Evolutionary conservation across 164 flowering plant species (phyloP).

Genomic region (Chimonanthus praecox): DNA sequence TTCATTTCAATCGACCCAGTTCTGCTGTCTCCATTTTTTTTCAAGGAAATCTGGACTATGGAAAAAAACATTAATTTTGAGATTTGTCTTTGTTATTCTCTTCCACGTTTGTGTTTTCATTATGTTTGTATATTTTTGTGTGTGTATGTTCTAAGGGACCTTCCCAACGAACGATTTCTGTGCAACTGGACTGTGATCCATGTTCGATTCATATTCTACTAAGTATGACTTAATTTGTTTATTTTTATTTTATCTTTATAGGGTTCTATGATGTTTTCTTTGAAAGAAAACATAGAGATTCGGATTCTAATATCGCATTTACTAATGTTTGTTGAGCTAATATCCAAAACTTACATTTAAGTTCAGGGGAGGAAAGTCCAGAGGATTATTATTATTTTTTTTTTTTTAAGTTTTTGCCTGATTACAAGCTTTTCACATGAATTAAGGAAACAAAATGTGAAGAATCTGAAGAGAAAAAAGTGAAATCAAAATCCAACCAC

Average conservation of each 20-base stretch:
- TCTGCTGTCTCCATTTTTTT: too few relatives aligned
- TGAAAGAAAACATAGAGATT: not conserved
- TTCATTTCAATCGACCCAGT: not conserved
- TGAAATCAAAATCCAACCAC: constrained; percentile 3
- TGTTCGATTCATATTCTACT: not conserved
- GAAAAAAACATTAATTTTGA: too few relatives aligned
- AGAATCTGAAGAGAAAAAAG: not conserved
- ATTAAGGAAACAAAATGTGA: not conserved
- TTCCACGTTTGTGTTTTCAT: too few relatives aligned
- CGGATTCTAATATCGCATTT: not conserved
- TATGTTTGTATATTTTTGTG: too few relatives aligned
- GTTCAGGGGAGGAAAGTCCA: not conserved
- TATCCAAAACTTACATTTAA: too few relatives aligned
- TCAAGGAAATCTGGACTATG: too few relatives aligned
- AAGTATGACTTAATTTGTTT: not conserved
- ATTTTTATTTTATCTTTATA: not conserved
- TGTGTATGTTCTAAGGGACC: too few relatives aligned
- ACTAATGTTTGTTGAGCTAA: not conserved
- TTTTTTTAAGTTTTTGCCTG: not conserved
- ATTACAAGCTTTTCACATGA: not conserved
- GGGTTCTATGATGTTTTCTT: not conserved
- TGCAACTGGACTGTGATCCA: too few relatives aligned
- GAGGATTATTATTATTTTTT: too few relatives aligned
- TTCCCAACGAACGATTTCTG: too few relatives aligned
- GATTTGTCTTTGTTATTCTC: too few relatives aligned